Evolutionary conservation across 139 green algal genomes (phyloP).

Genomic region (Microglena sp.): DNA sequence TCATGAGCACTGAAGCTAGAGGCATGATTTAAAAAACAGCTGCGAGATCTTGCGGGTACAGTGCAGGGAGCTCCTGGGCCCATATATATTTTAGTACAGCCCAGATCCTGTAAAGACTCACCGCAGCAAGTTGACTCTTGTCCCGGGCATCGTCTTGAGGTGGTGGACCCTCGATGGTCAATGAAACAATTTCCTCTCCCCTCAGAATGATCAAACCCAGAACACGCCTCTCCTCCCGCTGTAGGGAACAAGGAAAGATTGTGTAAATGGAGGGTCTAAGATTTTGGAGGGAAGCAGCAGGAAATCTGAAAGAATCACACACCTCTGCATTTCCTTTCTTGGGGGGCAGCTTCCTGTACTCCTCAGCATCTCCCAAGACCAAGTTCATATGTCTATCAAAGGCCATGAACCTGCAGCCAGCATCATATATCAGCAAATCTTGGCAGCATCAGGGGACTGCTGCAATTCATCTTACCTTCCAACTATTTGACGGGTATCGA

Average conservation of each 20-base stretch:
- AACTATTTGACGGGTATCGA: slow-evolving; percentile 83
- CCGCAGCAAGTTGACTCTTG: slow-evolving; percentile 39
- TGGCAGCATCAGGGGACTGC: not conserved
- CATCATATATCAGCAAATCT: not conserved
- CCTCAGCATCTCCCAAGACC: slow-evolving; percentile 92
- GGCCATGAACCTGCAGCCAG: slow-evolving; percentile 85
- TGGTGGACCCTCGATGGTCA: slow-evolving; percentile 93
- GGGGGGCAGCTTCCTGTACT: slow-evolving; percentile 86
- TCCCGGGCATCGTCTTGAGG: slow-evolving; percentile 59
- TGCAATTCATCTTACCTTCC: slow-evolving; percentile 52
- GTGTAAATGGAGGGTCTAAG: not conserved
- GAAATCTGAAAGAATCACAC: not conserved
- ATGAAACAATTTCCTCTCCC: slow-evolving; percentile 88
- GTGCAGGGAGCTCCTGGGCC: no score
- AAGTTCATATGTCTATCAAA: slow-evolving; percentile 99
- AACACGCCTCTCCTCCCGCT: slow-evolving; percentile 83
- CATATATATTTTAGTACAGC: no score
- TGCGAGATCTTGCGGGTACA: no score
- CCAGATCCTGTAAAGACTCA: slow-evolving; percentile 15
- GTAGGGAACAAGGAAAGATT: slow-evolving; percentile 12
- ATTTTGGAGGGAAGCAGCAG: not conserved
- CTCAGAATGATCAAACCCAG: slow-evolving; percentile 91
- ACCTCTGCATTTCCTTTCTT: slow-evolving; percentile 91
- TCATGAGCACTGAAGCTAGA: no score
- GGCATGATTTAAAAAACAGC: no score